Conservation (phyloP, 208 protist species). For the Wallacemonas sp. region DNA sequence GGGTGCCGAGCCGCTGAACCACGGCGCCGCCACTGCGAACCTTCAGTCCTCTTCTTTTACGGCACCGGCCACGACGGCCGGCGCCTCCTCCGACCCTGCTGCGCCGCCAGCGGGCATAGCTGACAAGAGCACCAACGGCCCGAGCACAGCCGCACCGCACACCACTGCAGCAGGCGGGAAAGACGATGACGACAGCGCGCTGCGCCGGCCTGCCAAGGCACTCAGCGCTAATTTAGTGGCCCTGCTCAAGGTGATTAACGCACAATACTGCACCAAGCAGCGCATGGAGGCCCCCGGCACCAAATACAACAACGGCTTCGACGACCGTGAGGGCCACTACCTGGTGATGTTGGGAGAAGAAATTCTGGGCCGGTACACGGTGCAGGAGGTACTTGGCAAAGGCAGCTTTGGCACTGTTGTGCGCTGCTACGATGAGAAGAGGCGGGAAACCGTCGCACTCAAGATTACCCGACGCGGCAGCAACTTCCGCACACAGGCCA, state of each 20-base stretch:
- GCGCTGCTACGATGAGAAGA: slow-evolving; percentile 84
- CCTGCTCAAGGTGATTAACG: slow-evolving; percentile 60
- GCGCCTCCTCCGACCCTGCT: not conserved
- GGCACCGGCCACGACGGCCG: not conserved
- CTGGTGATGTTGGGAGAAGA: slow-evolving; percentile 78
- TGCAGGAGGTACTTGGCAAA: slow-evolving; percentile 84
- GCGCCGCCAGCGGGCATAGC: not conserved
- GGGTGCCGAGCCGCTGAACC: too few relatives aligned
- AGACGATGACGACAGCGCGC: not conserved
- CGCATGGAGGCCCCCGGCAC: slow-evolving; percentile 54
- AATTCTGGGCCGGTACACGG: slow-evolving; percentile 82
- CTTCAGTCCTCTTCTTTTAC: too few relatives aligned
- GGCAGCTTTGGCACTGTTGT: slow-evolving; percentile 92
- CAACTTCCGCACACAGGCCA: slow-evolving; percentile 82
- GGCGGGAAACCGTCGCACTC: slow-evolving; percentile 78
- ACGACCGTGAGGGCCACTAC: slow-evolving; percentile 91
- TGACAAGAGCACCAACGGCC: not conserved
- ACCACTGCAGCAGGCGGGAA: not conserved
- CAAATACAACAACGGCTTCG: slow-evolving; percentile 87
- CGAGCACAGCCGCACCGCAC: not conserved
- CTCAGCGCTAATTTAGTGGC: not conserved
- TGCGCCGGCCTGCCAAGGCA: not conserved
- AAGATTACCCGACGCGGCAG: slow-evolving; percentile 87
- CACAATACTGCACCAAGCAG: slow-evolving; percentile 59
- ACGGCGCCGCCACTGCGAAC: too few relatives aligned